phyloP scores from a whole-genome alignment of 805 yeast genomes.

The Pichia exigua region DNA sequence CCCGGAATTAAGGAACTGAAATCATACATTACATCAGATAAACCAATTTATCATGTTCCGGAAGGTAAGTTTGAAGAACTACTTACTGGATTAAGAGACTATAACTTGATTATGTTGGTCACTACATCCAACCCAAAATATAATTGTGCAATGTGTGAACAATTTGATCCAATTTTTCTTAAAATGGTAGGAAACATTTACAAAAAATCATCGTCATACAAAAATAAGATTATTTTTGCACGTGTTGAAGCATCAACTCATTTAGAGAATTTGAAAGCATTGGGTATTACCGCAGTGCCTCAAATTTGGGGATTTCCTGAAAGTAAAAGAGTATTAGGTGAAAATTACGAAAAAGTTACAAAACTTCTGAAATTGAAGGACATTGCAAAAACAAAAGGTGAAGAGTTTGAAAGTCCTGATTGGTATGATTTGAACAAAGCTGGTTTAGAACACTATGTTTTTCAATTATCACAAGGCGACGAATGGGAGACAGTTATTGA shows the following conservation, averaged over 20 bases:
- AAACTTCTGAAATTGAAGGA: background rate
- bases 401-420: conserved; percentile 1
- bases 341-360: background rate
- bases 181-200: conserved; percentile 38
- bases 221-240: conserved; percentile 37
- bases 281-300: conserved; percentile 48
- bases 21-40: background rate
- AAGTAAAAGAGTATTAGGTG: conserved; percentile 9
- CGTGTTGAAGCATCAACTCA: conserved; percentile 45
- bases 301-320: conserved; percentile 58
- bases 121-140: conserved; percentile 40
- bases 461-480: conserved; percentile 11
- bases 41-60: conserved; percentile 22
- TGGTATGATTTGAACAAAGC: conserved; percentile 6
- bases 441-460: conserved; percentile 13
- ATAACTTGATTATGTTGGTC: conserved; percentile 42
- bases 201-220: conserved; percentile 34
- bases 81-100: conserved; percentile 42
- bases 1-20: conserved; percentile 3
- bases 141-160: conserved; percentile 41
- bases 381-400: background rate
- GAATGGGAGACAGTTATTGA: conserved; percentile 7
- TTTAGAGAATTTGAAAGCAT: conserved; percentile 30
- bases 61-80: conserved; percentile 33
- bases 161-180: conserved; percentile 34